Evolutionary conservation across 1,284 basidiomycete species (phyloP).

Genomic region (Puccinia hordei): DNA sequence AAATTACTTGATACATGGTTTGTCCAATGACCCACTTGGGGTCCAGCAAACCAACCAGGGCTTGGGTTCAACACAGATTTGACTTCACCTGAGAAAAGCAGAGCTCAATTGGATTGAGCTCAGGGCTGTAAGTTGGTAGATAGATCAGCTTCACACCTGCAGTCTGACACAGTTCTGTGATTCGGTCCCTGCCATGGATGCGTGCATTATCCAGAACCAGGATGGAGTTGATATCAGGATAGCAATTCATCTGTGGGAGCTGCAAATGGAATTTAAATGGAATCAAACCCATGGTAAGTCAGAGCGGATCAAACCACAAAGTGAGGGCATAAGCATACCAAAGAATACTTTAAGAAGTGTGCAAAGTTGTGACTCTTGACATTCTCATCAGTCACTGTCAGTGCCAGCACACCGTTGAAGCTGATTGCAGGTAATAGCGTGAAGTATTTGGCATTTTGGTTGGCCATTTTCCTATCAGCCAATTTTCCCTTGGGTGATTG

Average conservation of each 20-base stretch:
- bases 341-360: not conserved
- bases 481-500: not conserved
- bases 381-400: not conserved
- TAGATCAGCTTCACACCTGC: not conserved
- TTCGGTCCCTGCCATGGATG: not conserved
- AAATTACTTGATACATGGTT: not conserved
- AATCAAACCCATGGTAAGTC: too few species aligned
- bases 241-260: not conserved
- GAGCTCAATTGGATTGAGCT: constrained; percentile 1
- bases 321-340: too few species aligned
- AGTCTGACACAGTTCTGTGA: not conserved
- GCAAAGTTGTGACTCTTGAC: not conserved
- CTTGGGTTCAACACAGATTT: not conserved
- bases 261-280: too few species aligned
- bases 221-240: not conserved
- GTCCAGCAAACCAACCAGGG: not conserved
- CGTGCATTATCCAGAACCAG: not conserved
- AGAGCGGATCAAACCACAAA: too few species aligned
- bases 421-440: not conserved
- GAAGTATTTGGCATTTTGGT: not conserved
- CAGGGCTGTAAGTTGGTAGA: not conserved
- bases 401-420: not conserved
- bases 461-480: not conserved
- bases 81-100: not conserved
- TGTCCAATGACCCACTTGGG: not conserved